phyloP scores from a whole-genome alignment of 768 basidiomycete species.

The Clavulina sp. region DNA sequence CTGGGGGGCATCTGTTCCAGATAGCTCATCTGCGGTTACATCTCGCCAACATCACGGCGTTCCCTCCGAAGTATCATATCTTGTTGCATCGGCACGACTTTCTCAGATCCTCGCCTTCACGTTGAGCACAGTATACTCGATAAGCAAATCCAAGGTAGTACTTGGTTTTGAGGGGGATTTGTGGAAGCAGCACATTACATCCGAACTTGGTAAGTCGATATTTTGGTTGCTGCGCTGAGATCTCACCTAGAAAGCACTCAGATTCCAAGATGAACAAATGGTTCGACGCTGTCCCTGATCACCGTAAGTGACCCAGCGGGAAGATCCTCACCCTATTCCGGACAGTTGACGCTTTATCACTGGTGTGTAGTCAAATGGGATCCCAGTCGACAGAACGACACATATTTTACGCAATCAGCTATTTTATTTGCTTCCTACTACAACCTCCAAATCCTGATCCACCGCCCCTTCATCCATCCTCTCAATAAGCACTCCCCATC shows the following conservation, averaged over 20 bases:
- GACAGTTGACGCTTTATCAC: too few relatives aligned
- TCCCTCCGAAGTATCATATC: constrained; percentile 38
- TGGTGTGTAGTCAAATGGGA: constrained; percentile 26
- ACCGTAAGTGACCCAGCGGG: constrained; percentile 26
- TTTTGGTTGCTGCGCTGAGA: too few relatives aligned
- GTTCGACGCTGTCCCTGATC: constrained; percentile 48
- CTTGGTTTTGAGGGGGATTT: constrained; percentile 32
- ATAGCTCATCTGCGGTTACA: too few relatives aligned
- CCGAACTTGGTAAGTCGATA: constrained; percentile 27
- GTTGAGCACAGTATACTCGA: constrained; percentile 49
- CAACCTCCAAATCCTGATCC: constrained; percentile 51
- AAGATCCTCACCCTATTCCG: not conserved
- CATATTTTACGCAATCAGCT: constrained; percentile 42
- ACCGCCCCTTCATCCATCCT: constrained; percentile 61
- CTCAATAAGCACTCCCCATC: constrained; percentile 43
- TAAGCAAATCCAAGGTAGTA: constrained; percentile 42
- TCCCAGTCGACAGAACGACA: constrained; percentile 28
- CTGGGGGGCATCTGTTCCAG: constrained; percentile 29
- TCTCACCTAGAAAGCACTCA: not conserved
- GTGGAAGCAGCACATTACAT: constrained; percentile 50
- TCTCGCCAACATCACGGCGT: constrained; percentile 43
- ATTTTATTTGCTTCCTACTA: constrained; percentile 42
- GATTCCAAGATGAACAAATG: constrained; percentile 56
- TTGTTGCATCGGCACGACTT: constrained; percentile 37
- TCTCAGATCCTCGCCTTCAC: constrained; percentile 43